phyloP scores from a whole-genome alignment of 208 protist species.

The Trypanosoma cruzi region DNA sequence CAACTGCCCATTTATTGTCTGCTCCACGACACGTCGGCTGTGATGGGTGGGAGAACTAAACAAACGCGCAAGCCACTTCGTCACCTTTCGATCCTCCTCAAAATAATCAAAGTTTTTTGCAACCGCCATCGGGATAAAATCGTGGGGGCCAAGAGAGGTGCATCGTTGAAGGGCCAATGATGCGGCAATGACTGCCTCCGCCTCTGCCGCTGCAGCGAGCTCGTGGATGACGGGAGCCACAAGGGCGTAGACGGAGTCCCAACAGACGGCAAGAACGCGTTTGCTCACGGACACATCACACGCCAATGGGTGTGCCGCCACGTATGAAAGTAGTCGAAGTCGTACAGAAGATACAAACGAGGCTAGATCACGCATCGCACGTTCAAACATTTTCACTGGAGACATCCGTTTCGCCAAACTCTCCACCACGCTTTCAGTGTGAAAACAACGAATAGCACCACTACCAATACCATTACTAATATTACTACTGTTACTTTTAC shows the following conservation, averaged over 20 bases:
- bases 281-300: slow-evolving; percentile 39
- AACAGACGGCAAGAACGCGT: slow-evolving; percentile 41
- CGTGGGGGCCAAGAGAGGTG: slow-evolving; percentile 6
- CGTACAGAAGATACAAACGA: slow-evolving; percentile 71
- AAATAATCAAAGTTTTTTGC: not conserved
- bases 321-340: slow-evolving; percentile 59
- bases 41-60: slow-evolving; percentile 25
- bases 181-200: slow-evolving; percentile 5
- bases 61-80: not conserved
- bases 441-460: slow-evolving; percentile 18
- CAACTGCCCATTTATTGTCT: slow-evolving; percentile 28
- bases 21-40: slow-evolving; percentile 6
- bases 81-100: slow-evolving; percentile 1
- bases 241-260: slow-evolving; percentile 42
- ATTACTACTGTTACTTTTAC: not conserved
- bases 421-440: slow-evolving; percentile 20
- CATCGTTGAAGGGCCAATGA: slow-evolving; percentile 20
- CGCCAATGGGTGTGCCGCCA: slow-evolving; percentile 45
- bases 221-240: slow-evolving; percentile 50
- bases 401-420: slow-evolving; percentile 24
- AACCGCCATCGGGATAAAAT: slow-evolving; percentile 26
- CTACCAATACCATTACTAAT: not conserved
- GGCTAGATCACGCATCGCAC: slow-evolving; percentile 48
- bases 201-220: slow-evolving; percentile 39
- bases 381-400: slow-evolving; percentile 23